Evolutionary conservation across 2,329 filamentous ascomycete species (phyloP), one percentile per base, ranked within the genome.

Genomic region (Bipolaris cookei): DNA sequence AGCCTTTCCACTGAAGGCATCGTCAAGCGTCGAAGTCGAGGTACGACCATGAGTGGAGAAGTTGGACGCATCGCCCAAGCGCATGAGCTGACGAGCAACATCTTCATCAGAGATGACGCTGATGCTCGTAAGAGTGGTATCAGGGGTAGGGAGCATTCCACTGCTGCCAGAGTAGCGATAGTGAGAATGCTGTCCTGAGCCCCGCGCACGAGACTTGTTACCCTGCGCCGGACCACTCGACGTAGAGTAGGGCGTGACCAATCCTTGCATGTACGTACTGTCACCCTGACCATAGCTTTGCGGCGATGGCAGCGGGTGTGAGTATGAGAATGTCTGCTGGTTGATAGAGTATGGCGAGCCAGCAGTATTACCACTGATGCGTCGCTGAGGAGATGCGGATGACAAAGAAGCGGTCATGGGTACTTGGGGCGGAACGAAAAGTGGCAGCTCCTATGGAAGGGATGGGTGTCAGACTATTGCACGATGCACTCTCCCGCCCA

Each of bases 51-150:
- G 91, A 1, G 70, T 73, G 6, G 92, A 96, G 71, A 96, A 90
- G 74, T 96, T 96, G 54, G 92, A 95, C 67, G 93, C 91, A 74
- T 97, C 93, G 43, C 95, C 93, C 52, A 99, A 85, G 67, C 94
- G 90, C 88, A 99, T 98, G 70, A 99, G 83, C 79, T 98, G 95
- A 73, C 97, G 89, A 55, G 95, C 95, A 61, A 98, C 95, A 78
- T 99, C 95, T 77, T 99, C 95, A 74, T 99, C 95, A 13, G 49
- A 98, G 77, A 99, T 94, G 76, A 92, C 96, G 78, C 94, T 98
- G 45, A 64, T 63, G 35, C 72, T 75, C 52, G 91, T 91, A 67
- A 98, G 90, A 11, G 95, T 99, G n/a, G 94, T 94, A 69, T 98
- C 95, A 23, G 95, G 95, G 2, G 95, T 99, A 18, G 93, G 93